Evolutionary conservation across 345 rosid species (phyloP), one percentile per base, ranked within the genome.

Genomic region (Aurinia saxatilis): DNA sequence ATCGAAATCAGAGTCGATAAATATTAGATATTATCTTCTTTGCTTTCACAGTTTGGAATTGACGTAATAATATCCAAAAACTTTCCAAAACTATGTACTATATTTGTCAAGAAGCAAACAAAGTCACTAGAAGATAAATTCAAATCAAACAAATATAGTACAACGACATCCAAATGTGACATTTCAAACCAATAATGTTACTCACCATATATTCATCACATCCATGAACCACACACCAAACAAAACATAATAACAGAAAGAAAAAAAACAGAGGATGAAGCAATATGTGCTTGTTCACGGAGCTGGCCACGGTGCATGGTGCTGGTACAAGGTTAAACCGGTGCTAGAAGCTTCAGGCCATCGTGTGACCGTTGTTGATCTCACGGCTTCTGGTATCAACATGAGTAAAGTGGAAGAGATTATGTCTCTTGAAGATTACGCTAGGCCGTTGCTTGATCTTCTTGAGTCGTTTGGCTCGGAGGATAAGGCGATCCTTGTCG

Each of bases 271-370:
- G 48, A 57, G 19, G 0, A 53, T 48, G 53, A 77, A 60, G 49
- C 87, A 81, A 11, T 83, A 80, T 56, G 73, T 85, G 48, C 71
- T 72, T 13, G 62, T 72, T 59, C 76, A 72, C 10, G 76, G 72
- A 1, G 63, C 50, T 2, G 59, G 79, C 68, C 84, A 82, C 25
- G 90, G 90, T 1, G 84, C 79, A 0, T 85, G 91, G 96, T 17
- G 75, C 34, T 83, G 91, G 96, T 75, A 80, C 83, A 83, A 81
- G 74, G 45, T 88, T 15, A 85, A 83, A 37, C 81, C 82, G 3
- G 52, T 33, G 34, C 80, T 81, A 0, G 80, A 83, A 63, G 23
- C 63, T 1, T 63, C 75, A 0, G 86, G 91, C 51, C 83, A 80
- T 69, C 72, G 42, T 3, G 91, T 85, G 18, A 77, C 80, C 0